Evolutionary conservation across 208 protist genomes (phyloP), one percentile per base, ranked within the genome.

Genomic region (Leishmania amazonensis): DNA sequence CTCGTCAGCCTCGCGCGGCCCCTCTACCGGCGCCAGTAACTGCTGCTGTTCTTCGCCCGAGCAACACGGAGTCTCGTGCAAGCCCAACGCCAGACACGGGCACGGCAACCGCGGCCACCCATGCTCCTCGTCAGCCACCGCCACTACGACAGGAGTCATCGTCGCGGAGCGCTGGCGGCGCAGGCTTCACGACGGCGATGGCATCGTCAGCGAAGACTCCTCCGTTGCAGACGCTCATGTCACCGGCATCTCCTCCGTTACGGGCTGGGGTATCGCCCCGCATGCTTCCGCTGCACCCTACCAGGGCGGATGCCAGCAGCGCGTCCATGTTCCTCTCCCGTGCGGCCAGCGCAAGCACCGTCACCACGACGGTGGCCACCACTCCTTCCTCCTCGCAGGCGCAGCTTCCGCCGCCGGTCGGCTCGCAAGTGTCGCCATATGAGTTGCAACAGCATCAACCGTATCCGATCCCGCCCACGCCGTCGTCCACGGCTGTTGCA

Each of bases 261-360:
- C 85, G 88, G 0, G 89, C 90, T 2, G 90, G 85, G 4, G 90
- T 94, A 42, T 92, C 90, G 21, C 87, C 88, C 7, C 88, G 87
- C 54, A 88, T 85, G 80, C n/a, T 82, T 40, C 73, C 84, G 11
- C 85, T 87, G 42, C 88, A 88, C 72, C 80, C 85, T n/a, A 84
- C 85, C 4, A 85, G 88, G 11, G 70, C 71, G 35, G 81, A 67
- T 57, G 51, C 42, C 38, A 42, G 71, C 38, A 35, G 13, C 13
- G 77, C 78, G 0, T 79, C 78, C 1, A 31, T 80, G 15, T 21
- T 49, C 0, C 24, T 75, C 38, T 80, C 73, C 28, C 78, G 74
- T 35, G 82, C 77, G 28, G 35, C 60, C 17, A 86, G 83, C 75
- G 53, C 42, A 51, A 80, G 74, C 70, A 83, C 49, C 42, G 76